Conservation (phyloP, 805 yeast species). For the Ogataea henricii region DNA sequence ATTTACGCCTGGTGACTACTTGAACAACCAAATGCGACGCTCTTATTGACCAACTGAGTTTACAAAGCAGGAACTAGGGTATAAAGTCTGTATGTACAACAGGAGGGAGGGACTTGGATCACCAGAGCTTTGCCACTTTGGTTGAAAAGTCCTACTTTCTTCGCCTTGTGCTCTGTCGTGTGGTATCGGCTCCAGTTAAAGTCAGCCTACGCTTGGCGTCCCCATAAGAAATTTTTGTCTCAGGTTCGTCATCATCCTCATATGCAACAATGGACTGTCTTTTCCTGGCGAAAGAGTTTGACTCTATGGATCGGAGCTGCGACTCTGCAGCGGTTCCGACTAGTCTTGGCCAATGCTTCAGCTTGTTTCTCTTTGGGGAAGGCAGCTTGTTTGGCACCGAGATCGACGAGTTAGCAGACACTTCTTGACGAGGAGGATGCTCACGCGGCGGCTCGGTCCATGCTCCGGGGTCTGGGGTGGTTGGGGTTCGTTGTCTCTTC, state of each 20-base stretch:
- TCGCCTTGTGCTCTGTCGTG: not conserved
- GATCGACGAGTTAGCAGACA: no score
- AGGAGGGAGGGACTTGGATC: no score
- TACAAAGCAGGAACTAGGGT: no score
- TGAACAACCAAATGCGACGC: no score
- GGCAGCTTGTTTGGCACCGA: slow-evolving; percentile 39
- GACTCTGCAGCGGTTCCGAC: slow-evolving; percentile 44
- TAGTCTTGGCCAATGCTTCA: slow-evolving; percentile 50
- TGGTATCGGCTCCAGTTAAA: not conserved
- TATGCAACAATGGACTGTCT: not conserved
- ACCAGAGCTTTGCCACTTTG: no score
- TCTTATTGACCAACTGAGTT: no score
- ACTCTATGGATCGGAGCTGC: slow-evolving; percentile 25
- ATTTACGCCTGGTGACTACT: no score
- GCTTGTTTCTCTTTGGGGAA: slow-evolving; percentile 52
- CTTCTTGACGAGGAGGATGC: no score
- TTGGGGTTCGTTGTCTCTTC: not conserved
- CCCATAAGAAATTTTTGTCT: slow-evolving; percentile 2
- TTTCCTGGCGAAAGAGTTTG: not conserved
- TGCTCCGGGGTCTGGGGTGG: not conserved
- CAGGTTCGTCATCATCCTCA: not conserved
- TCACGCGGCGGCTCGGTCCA: no score
- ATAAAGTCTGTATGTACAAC: no score
- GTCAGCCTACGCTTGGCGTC: slow-evolving; percentile 1
- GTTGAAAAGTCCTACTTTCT: not conserved